Percentiles rank a stretch among this genome's conserved stretches.
These are phyloP conservation scores for Penicillium taxi DNA, from an alignment of 495 filamentous ascomycete genomes.

Conservation along the genomic window DNA sequence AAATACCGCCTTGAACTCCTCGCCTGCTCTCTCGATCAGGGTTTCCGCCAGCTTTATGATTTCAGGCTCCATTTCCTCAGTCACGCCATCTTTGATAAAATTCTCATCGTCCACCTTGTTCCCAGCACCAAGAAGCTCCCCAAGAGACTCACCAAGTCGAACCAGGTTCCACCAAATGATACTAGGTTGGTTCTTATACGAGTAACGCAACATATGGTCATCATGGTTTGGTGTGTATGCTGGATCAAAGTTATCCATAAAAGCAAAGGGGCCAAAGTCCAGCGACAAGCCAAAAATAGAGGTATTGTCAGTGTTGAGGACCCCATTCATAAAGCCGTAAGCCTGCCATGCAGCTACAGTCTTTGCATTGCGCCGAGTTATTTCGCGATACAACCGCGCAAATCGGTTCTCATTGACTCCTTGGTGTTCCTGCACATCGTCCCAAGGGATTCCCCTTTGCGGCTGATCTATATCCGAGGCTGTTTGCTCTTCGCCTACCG, in stretches of 20 bases:
- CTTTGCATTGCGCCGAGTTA: slow-evolving; percentile 74
- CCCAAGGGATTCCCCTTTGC: slow-evolving; percentile 42
- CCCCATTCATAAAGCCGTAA: slow-evolving; percentile 97
- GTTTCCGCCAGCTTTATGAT: slow-evolving; percentile 73
- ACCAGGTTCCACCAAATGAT: slow-evolving; percentile 99
- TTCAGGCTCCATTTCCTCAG: slow-evolving; percentile 54
- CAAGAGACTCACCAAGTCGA: slow-evolving; percentile 80
- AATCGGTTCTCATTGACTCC: slow-evolving; percentile 76
- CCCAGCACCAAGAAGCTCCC: slow-evolving; percentile 76
- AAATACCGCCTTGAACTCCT: slow-evolving; percentile 84
- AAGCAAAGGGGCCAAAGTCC: slow-evolving; percentile 94
- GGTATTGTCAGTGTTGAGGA: slow-evolving; percentile 95
- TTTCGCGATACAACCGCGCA: slow-evolving; percentile 76
- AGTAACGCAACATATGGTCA: slow-evolving; percentile 77
- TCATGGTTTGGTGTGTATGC: slow-evolving; percentile 95
- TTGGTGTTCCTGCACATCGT: slow-evolving; percentile 54
- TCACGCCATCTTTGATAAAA: slow-evolving; percentile 66
- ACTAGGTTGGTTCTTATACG: slow-evolving; percentile 87
- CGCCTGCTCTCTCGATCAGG: slow-evolving; percentile 65
- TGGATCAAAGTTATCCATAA: slow-evolving; percentile 93
- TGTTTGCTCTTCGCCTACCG: slow-evolving; percentile 19
- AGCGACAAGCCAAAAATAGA: slow-evolving; percentile 81
- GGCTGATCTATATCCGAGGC: slow-evolving; percentile 38
- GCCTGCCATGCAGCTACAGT: slow-evolving; percentile 94
- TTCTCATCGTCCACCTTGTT: slow-evolving; percentile 53